Evolutionary conservation across 2,329 filamentous ascomycete genomes (phyloP).

Genomic region (Pyricularia grisea): DNA sequence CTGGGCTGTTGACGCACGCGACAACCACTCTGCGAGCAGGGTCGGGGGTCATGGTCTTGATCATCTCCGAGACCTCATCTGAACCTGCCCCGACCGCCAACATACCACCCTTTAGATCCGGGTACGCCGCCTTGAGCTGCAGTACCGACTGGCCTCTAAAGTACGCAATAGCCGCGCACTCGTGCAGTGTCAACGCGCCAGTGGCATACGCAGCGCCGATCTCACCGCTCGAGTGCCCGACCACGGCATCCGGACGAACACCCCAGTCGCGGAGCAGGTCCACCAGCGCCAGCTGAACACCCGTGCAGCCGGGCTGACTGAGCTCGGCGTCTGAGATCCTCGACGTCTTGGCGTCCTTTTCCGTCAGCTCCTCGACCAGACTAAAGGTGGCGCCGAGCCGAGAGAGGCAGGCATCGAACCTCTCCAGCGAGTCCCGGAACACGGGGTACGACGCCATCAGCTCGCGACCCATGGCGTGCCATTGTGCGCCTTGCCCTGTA

Average conservation of each 20-base stretch:
- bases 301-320: constrained; percentile 12
- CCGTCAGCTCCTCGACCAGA: constrained; percentile 16
- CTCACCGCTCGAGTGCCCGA: constrained; percentile 13
- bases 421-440: constrained; percentile 12
- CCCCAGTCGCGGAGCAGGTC: constrained; percentile 7
- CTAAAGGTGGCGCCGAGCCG: constrained; percentile 17
- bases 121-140: constrained; percentile 5
- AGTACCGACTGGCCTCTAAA: constrained; percentile 6
- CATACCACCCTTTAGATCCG: constrained; percentile 9
- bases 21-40: constrained; percentile 6
- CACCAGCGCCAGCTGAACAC: constrained; percentile 9
- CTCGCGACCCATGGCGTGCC: constrained; percentile 17
- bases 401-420: constrained; percentile 11
- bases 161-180: constrained; percentile 11
- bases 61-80: constrained; percentile 7
- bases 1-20: constrained; percentile 14
- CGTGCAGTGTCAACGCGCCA: constrained; percentile 6
- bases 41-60: constrained; percentile 8
- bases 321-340: constrained; percentile 17
- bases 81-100: constrained; percentile 8
- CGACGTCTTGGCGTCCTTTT: constrained; percentile 9
- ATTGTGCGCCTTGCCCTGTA: constrained; percentile 21
- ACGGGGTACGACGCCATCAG: constrained; percentile 13
- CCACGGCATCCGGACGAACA: constrained; percentile 8
- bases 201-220: constrained; percentile 10